These are phyloP conservation scores for Globisporangium cystogenes DNA, from an alignment of 352 stramenopile species.

Conservation along the genomic window DNA sequence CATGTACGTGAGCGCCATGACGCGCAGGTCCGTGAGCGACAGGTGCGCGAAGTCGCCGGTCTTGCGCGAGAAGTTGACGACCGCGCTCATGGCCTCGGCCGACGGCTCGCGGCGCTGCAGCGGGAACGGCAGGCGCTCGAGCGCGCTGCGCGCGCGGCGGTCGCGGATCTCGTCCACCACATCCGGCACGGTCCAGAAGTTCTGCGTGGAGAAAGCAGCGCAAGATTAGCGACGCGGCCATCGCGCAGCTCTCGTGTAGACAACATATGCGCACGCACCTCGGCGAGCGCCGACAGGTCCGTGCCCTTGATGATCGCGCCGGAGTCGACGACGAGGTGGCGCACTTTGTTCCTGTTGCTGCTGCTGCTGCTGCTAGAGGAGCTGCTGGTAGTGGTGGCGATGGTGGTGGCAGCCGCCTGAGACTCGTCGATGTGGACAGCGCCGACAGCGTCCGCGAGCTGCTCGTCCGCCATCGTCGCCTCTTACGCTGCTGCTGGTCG, in stretches of 20 bases:
- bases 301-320: constrained; percentile 87
- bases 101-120: constrained; percentile 79
- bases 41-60: constrained; percentile 84
- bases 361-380: not conserved
- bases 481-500: not conserved
- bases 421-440: not conserved
- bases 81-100: constrained; percentile 66
- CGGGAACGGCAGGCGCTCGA: constrained; percentile 72
- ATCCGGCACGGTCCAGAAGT: constrained; percentile 86
- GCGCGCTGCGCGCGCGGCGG: constrained; percentile 57
- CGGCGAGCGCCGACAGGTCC: constrained; percentile 61
- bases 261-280: constrained; percentile 49
- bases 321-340: constrained; percentile 80
- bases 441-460: constrained; percentile 9
- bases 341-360: constrained; percentile 57
- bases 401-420: not conserved
- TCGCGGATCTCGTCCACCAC: constrained; percentile 83
- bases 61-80: constrained; percentile 81
- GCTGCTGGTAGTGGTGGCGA: not conserved
- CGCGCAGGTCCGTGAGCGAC: constrained; percentile 79
- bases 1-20: constrained; percentile 88
- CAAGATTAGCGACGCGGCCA: not conserved
- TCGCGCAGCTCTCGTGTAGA: no score
- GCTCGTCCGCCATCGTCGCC: constrained; percentile 5
- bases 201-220: constrained; percentile 15